These are phyloP conservation scores for Phytophthora litchii DNA, from an alignment of 352 stramenopile species.

Conservation along the genomic window DNA sequence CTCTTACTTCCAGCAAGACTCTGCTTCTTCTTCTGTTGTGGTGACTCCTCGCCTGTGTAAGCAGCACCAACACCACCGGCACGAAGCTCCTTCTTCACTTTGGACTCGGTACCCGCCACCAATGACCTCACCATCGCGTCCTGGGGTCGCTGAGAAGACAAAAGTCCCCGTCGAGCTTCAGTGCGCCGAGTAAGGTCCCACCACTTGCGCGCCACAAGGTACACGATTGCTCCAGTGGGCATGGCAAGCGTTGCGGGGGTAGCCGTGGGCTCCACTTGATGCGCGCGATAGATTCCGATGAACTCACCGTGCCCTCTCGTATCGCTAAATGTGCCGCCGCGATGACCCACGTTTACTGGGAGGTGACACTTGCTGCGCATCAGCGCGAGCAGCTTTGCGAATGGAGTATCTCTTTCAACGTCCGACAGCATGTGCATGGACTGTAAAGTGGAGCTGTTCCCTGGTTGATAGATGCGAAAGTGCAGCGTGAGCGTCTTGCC, in stretches of 20 bases:
- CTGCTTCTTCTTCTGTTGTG: slow-evolving; percentile 16
- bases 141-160: slow-evolving; percentile 55
- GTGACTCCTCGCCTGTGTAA: slow-evolving; percentile 5
- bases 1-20: slow-evolving; percentile 14
- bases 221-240: slow-evolving; percentile 49
- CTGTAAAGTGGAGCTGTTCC: slow-evolving; percentile 18
- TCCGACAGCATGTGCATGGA: slow-evolving; percentile 30
- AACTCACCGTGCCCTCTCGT: slow-evolving; percentile 16
- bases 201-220: slow-evolving; percentile 54
- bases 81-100: slow-evolving; percentile 43
- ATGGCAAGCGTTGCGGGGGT: slow-evolving; percentile 45
- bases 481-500: slow-evolving; percentile 48
- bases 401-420: slow-evolving; percentile 43
- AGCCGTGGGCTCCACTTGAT: slow-evolving; percentile 42
- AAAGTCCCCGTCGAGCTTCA: slow-evolving; percentile 49
- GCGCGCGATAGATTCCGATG: slow-evolving; percentile 50
- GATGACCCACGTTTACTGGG: slow-evolving; percentile 19
- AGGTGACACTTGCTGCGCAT: slow-evolving; percentile 52
- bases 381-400: slow-evolving; percentile 38
- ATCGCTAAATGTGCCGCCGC: slow-evolving; percentile 17
- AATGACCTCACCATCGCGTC: slow-evolving; percentile 54
- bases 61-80: neutral
- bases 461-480: slow-evolving; percentile 44
- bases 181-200: slow-evolving; percentile 63
- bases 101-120: slow-evolving; percentile 45